These are phyloP conservation scores for Microsporum ferrugineum DNA, from an alignment of 2,329 filamentous ascomycete species.

Conservation along the genomic window DNA sequence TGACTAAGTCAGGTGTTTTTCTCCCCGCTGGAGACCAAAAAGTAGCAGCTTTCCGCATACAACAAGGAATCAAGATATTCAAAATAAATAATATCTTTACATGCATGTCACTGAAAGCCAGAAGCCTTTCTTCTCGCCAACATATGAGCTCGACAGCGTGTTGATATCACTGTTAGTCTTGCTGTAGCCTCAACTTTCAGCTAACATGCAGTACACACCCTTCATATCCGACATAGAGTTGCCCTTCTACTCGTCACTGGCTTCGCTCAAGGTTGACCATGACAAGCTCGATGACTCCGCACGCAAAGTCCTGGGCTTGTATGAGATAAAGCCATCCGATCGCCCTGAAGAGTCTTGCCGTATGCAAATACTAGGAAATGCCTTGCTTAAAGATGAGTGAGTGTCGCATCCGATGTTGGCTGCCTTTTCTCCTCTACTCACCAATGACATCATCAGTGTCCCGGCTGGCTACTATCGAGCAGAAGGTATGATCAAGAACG, in stretches of 20 bases:
- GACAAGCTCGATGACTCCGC: slow-evolving; percentile 94
- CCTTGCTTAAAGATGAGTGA: slow-evolving; percentile 72
- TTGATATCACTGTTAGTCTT: not conserved
- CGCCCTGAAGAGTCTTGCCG: slow-evolving; percentile 65
- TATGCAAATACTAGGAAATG: slow-evolving; percentile 82
- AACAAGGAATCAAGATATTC: too few species aligned
- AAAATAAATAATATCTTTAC: not conserved
- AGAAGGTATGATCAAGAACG: slow-evolving; percentile 89
- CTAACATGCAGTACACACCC: slow-evolving; percentile 62
- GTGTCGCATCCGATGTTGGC: slow-evolving; percentile 21
- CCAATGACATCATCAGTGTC: slow-evolving; percentile 37
- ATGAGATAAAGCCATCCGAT: slow-evolving; percentile 66
- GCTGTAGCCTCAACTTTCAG: not conserved
- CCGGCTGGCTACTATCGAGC: slow-evolving; percentile 65
- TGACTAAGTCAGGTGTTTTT: slow-evolving; percentile 1
- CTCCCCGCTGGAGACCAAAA: not conserved
- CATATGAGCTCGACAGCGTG: not conserved
- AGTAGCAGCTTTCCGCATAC: not conserved
- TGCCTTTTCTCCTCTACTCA: not conserved
- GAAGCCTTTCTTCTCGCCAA: not conserved
- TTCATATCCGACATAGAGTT: slow-evolving; percentile 92
- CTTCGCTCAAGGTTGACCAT: slow-evolving; percentile 86
- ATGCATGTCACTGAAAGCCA: not conserved
- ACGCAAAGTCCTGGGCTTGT: slow-evolving; percentile 72
- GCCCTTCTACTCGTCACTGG: slow-evolving; percentile 88